Evolutionary conservation across 768 basidiomycete genomes (phyloP).

Genomic region (Boletus vermiculosoides): DNA sequence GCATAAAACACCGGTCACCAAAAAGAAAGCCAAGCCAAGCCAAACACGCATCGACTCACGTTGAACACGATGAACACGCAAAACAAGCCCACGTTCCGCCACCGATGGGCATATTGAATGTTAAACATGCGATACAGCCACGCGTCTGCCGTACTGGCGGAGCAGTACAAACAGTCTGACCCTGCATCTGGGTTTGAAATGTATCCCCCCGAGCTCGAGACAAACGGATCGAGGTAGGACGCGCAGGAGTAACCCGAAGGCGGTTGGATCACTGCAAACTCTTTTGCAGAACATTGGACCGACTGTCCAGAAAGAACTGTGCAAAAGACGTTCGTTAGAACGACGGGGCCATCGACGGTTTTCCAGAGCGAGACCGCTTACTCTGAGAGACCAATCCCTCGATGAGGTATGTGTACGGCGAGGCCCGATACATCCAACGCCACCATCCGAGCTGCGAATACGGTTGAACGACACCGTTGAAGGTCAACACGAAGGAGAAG

Average conservation of each 20-base stretch:
- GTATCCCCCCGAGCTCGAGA: slow-evolving; percentile 45
- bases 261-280: slow-evolving; percentile 55
- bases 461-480: slow-evolving; percentile 70
- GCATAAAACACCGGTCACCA: not conserved
- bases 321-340: not conserved
- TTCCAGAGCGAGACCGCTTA: slow-evolving; percentile 27
- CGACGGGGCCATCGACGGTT: not conserved
- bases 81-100: slow-evolving; percentile 49
- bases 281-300: slow-evolving; percentile 57
- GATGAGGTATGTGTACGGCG: slow-evolving; percentile 57
- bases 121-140: slow-evolving; percentile 49
- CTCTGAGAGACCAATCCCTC: slow-evolving; percentile 47
- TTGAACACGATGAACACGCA: slow-evolving; percentile 44
- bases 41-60: slow-evolving; percentile 30
- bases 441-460: slow-evolving; percentile 62
- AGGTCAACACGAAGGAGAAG: slow-evolving; percentile 64
- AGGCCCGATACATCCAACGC: slow-evolving; percentile 65
- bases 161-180: slow-evolving; percentile 51
- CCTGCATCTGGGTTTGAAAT: slow-evolving; percentile 40
- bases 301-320: slow-evolving; percentile 46
- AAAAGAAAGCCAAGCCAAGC: not conserved
- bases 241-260: slow-evolving; percentile 48
- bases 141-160: slow-evolving; percentile 54
- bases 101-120: slow-evolving; percentile 53
- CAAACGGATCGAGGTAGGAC: slow-evolving; percentile 44